Evolutionary conservation across 2,329 filamentous ascomycete genomes (phyloP), one percentile per base, ranked within the genome.

Genomic region (Tolypocladium inflatum): DNA sequence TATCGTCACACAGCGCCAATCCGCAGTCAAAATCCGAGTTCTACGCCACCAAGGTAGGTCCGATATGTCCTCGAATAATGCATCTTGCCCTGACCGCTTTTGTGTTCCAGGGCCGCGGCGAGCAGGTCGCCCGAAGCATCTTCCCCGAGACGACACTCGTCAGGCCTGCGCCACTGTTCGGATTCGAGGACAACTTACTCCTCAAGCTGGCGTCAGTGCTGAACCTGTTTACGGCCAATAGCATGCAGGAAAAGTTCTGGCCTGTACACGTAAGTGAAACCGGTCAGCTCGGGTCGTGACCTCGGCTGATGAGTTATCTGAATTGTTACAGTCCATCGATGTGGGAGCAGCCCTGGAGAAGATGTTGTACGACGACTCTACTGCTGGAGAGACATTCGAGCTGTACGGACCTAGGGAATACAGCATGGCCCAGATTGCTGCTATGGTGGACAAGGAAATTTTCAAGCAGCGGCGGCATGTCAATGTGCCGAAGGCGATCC

Each of bases 71-170:
- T 19, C 9, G 11, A 33, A 2, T 26, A 26, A 30, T 26, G 1
- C 33, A 33, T 4, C 17, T 52, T 51, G 9, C 2, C 3, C 53
- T 58, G 26, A 54, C n/a, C 2, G 13, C 4, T 4, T 41, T 30
- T 37, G 17, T 5, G 21, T 37, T 51, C 30, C 61, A 88, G 88
- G 92, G 81, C 60, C 83, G 80, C 69, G 89, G 89, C 65, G 94
- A 99, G 78, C 80, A 88, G 70, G 83, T 95, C 54, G 94, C 87
- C 52, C 87, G 93, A 62, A 85, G 82, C 67, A 92, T 97, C 71
- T 99, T 91, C 79, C 94, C 94, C 33, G 94, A 99, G 77, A 96
- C 94, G 21, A 99, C 94, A 52, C 91, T 99, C 66, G 94, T 99
- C 63, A 86, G 94, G 63, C 94, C 94, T 51, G 90, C 93, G 15